Evolutionary conservation across 208 protist species (phyloP).

Genomic region (Crithidia mellificae): DNA sequence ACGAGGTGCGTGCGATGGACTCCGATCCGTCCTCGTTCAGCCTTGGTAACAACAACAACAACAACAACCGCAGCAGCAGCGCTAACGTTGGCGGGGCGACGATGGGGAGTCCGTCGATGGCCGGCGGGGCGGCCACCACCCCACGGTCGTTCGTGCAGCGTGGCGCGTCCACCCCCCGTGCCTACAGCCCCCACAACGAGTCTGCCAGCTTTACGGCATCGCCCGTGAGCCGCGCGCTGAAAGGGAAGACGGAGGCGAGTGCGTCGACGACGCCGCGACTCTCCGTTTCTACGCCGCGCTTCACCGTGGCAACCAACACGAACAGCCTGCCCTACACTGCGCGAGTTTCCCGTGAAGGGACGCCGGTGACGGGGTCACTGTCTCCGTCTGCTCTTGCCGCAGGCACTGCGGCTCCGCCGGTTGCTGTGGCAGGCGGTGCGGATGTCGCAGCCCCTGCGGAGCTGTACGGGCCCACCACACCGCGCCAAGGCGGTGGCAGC

Average conservation of each 20-base stretch:
- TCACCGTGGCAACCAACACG: constrained; percentile 15
- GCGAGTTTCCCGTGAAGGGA: constrained; percentile 12
- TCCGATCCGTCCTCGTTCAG: background rate
- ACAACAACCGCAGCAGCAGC: no score
- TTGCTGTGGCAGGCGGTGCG: background rate
- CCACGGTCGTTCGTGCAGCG: constrained; percentile 11
- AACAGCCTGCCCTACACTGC: constrained; percentile 20
- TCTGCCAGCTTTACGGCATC: background rate
- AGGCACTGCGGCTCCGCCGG: background rate
- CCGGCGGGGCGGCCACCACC: background rate
- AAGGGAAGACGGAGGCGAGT: constrained; percentile 1
- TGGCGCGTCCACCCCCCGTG: constrained; percentile 12
- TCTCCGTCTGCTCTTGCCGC: background rate
- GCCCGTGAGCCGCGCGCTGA: constrained; percentile 6
- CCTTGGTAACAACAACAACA: background rate
- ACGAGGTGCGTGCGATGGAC: constrained; percentile 19
- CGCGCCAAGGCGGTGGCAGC: background rate
- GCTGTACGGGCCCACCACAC: background rate
- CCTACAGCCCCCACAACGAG: constrained; percentile 6
- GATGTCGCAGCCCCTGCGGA: background rate
- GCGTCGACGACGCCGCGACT: constrained; percentile 14
- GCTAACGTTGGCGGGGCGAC: no score
- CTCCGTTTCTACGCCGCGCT: constrained; percentile 17
- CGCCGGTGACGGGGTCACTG: constrained; percentile 1
- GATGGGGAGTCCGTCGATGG: no score